Evolutionary conservation across 495 filamentous ascomycete genomes (phyloP).

Genomic region (Xylaria venustula): DNA sequence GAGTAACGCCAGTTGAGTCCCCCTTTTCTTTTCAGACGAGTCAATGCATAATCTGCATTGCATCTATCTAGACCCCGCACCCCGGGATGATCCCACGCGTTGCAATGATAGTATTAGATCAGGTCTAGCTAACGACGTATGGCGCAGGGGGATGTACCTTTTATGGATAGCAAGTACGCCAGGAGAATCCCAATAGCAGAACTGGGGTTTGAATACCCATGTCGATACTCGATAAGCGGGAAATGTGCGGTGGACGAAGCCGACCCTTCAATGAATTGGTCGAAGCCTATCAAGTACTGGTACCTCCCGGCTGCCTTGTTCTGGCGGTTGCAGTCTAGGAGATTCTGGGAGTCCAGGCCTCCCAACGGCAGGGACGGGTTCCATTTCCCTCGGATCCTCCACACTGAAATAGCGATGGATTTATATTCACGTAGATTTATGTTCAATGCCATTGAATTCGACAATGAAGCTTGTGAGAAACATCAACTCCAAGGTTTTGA

Average conservation of each 20-base stretch:
- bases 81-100: no score
- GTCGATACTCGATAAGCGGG: neutral
- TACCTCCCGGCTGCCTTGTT: neutral
- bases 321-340: slow-evolving; percentile 3
- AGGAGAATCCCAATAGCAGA: no score
- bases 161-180: no score
- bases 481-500: neutral
- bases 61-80: no score
- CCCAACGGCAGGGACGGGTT: neutral
- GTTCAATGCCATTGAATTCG: neutral
- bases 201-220: neutral
- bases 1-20: neutral
- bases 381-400: neutral
- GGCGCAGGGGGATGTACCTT: no score
- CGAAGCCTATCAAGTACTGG: neutral
- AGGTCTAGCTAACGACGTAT: no score
- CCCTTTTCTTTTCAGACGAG: neutral
- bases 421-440: rapidly evolving
- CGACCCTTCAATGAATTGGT: neutral
- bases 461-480: neutral
- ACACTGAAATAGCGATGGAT: neutral
- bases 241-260: no score
- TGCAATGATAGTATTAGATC: no score
- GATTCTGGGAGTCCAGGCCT: neutral
- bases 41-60: neutral